These are phyloP conservation scores for Nicotiana attenuata DNA, from an alignment of 257 asterid genomes.

Conservation along the genomic window DNA sequence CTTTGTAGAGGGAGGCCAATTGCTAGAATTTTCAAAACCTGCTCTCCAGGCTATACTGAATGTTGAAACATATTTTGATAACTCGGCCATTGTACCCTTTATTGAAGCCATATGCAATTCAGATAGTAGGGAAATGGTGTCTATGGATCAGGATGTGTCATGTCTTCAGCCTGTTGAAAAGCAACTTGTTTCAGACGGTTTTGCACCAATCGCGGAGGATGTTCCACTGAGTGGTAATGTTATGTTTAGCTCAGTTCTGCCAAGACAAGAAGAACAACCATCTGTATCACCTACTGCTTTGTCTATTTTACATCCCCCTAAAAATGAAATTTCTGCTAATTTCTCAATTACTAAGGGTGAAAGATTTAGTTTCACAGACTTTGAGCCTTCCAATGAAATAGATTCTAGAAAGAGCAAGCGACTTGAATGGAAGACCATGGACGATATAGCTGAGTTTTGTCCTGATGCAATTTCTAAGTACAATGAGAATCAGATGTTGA, in stretches of 20 bases:
- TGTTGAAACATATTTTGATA: slow-evolving; percentile 17
- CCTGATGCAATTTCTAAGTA: slow-evolving; percentile 37
- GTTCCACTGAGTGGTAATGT: not conserved
- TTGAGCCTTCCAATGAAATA: not conserved
- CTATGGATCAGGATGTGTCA: slow-evolving; percentile 14
- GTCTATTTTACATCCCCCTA: slow-evolving; percentile 19
- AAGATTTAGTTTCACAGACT: not conserved
- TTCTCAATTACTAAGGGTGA: not conserved
- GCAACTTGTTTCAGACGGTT: slow-evolving; percentile 2
- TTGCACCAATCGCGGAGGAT: slow-evolving; percentile 10
- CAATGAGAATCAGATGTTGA: slow-evolving; percentile 9
- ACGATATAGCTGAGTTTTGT: slow-evolving; percentile 32
- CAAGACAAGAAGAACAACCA: slow-evolving; percentile 20
- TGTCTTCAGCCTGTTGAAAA: slow-evolving; percentile 16
- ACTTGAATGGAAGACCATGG: slow-evolving; percentile 31
- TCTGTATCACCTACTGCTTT: slow-evolving; percentile 14
- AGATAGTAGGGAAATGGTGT: not conserved
- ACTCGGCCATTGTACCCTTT: slow-evolving; percentile 30
- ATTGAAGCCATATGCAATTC: slow-evolving; percentile 1
- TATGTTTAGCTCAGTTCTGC: slow-evolving; percentile 9
- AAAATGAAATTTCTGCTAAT: not conserved
- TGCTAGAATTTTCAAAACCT: slow-evolving; percentile 22
- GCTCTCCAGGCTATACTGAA: slow-evolving; percentile 2
- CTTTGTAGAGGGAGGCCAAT: slow-evolving; percentile 23
- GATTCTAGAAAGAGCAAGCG: not conserved